phyloP scores from a whole-genome alignment of 2,329 filamentous ascomycete species.

The Zelopaecilomyces penicillatus region DNA sequence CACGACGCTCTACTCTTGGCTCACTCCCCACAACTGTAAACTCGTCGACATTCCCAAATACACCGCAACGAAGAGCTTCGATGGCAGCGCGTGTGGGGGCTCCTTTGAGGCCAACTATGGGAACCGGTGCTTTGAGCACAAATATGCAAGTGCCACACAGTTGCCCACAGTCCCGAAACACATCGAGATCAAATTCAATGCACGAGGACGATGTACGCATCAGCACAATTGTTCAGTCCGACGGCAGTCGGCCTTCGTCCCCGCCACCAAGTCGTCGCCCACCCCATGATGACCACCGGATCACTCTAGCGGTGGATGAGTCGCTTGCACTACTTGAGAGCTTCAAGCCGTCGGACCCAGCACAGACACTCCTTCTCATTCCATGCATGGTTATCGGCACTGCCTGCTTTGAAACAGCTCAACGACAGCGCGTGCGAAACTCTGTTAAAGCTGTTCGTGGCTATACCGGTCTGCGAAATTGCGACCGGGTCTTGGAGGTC shows the following conservation, averaged over 20 bases:
- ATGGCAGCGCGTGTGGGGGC: slow-evolving; percentile 24
- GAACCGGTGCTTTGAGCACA: slow-evolving; percentile 7
- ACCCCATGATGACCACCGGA: slow-evolving; percentile 39
- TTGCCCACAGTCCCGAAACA: slow-evolving; percentile 25
- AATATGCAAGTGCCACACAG: slow-evolving; percentile 18
- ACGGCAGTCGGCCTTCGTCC: slow-evolving; percentile 22
- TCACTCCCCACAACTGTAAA: slow-evolving; percentile 15
- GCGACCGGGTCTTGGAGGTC: slow-evolving; percentile 43
- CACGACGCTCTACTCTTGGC: slow-evolving; percentile 23
- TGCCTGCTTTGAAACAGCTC: slow-evolving; percentile 44
- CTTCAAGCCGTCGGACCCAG: slow-evolving; percentile 49
- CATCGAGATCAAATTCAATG: slow-evolving; percentile 32
- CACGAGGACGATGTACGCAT: slow-evolving; percentile 26
- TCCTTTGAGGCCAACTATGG: slow-evolving; percentile 8
- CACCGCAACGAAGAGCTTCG: slow-evolving; percentile 24
- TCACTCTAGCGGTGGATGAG: slow-evolving; percentile 48
- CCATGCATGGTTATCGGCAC: slow-evolving; percentile 54
- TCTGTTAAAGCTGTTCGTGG: slow-evolving; percentile 43
- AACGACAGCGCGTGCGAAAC: slow-evolving; percentile 43
- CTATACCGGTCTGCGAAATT: slow-evolving; percentile 53
- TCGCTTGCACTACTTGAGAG: slow-evolving; percentile 46
- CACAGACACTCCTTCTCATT: slow-evolving; percentile 51
- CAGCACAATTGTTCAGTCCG: slow-evolving; percentile 12
- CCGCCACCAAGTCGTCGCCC: slow-evolving; percentile 41
- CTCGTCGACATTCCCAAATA: slow-evolving; percentile 2